Evolutionary conservation across 2,329 filamentous ascomycete species (phyloP), one percentile per base, ranked within the genome.

Genomic region (Xylariaceae sp.): DNA sequence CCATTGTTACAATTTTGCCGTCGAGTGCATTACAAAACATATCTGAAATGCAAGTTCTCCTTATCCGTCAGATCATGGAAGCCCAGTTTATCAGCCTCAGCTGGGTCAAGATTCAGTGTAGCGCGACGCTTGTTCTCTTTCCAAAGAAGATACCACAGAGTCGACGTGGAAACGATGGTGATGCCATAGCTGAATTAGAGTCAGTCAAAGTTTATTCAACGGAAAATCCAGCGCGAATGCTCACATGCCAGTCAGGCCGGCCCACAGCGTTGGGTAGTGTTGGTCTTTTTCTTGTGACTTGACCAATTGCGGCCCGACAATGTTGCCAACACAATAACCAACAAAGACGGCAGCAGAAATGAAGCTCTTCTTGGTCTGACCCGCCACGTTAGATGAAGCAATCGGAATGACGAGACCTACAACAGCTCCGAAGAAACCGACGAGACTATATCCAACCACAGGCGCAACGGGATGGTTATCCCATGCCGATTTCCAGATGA

Each of bases 311-410:
- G 86, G 86, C 0, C 85, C 85, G 20, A 89, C 80, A 40, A 90
- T 89, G 55, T 89, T 89, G 2, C 61, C 75, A 3, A 89, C 80
- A 44, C 83, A 86, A 58, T 89, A 89, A 0, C 83, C 84, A 0
- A 87, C 83, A 51, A 89, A 90, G 1, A 87, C 83, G 0, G 82
- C 81, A 0, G 82, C 81, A 0, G 85, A 83, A 74, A 86, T 88
- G 56, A 85, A 82, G 52, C 81, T 85, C 71, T 89, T 89, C 68
- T 90, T 90, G 0, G 85, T 89, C 20, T 85, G 77, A 0, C 86
- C 86, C 0, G 85, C 85, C 0, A 89, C 83, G 53, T 90, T 90
- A 10, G 79, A 77, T 72, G 75, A 75, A 25, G 72, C 72, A 5
- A 77, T 50, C 0, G 72, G 72, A 51, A 79, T 74, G 42, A 71